Base-by-base conservation (phyloP, 1,284 basidiomycete species). In the Meripilus lineatus region DNA sequence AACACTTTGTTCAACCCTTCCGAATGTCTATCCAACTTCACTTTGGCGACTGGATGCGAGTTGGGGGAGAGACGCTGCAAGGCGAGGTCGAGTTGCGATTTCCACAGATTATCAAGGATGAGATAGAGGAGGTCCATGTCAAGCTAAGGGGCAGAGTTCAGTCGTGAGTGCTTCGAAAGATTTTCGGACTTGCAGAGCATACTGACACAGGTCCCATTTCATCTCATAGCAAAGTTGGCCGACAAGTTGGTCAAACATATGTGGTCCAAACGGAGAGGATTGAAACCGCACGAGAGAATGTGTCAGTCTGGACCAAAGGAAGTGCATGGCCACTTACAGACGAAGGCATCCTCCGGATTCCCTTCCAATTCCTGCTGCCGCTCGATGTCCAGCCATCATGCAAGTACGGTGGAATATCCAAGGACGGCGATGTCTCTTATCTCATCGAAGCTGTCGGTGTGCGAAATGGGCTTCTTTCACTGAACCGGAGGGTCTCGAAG, bases 71-170 rank as follows among this genome's bases (percentile, higher is more conserved):
- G 18, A 7, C 17, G 8, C 11, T 40, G 14, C n/a, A 13, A 11
- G 38, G 38, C 7, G 7, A 40, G 18, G 38, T 25, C 23, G 8
- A 28, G 13, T 21, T 40, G 5, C 13, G 30, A 13, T 40, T 40
- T 25, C 38, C 38, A 6, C 17, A 8, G 7, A n/a, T 40, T 13
- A 6, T 26, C 13, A 25, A 30, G 13, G 38, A 40, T 17, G 38
- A 40, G 21, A 30, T 40, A 17, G 23, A 40, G 18, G 38, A 40
- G 26, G 38, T 40, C 13, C 38, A 40, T 17, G 38, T 40, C n/a
- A 40, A 40, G 17, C 24, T 40, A 6, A 25, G 38, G 14, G 38
- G 38, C 18, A 10, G 6, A 13, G 14, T 40, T 13, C n/a, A n/a
- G n/a, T n/a, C n/a, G n/a, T n/a, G n/a, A n/a, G n/a, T n/a, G n/a